Conservation (phyloP, 192 early-diverging fungal species). For the Backusella liffmaniae region DNA sequence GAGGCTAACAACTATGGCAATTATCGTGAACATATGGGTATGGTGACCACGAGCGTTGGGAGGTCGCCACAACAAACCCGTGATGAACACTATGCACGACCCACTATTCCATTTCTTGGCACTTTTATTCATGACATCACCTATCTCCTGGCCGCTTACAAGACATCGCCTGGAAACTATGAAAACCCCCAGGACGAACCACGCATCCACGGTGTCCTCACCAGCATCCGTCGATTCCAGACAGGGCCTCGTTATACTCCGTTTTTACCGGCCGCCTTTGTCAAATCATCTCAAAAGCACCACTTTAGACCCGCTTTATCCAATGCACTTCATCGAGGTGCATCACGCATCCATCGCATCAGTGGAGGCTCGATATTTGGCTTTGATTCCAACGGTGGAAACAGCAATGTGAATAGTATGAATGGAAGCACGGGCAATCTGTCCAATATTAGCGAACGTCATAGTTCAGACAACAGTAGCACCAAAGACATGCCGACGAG, state of each 20-base stretch:
- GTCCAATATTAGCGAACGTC: background rate
- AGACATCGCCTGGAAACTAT: slow-evolving; percentile 31
- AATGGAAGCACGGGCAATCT: background rate
- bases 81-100: slow-evolving; percentile 42
- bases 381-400: slow-evolving; percentile 27
- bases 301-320: slow-evolving; percentile 57
- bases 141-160: slow-evolving; percentile 66
- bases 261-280: slow-evolving; percentile 42
- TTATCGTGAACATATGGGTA: slow-evolving; percentile 63
- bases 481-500: background rate
- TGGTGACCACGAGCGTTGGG: slow-evolving; percentile 29
- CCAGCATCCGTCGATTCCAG: slow-evolving; percentile 55
- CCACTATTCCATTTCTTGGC: slow-evolving; percentile 74
- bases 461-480: background rate
- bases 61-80: slow-evolving; percentile 21
- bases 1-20: slow-evolving; percentile 71
- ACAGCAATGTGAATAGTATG: background rate
- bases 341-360: slow-evolving; percentile 39
- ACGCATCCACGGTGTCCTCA: slow-evolving; percentile 62
- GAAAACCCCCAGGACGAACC: slow-evolving; percentile 42
- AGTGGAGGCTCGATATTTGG: slow-evolving; percentile 27
- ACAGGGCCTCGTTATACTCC: slow-evolving; percentile 58
- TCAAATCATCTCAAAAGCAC: slow-evolving; percentile 51
- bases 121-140: slow-evolving; percentile 78
- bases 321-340: slow-evolving; percentile 51